These are phyloP conservation scores for Candolleomyces aberdarensis DNA, from an alignment of 768 basidiomycete species.

Conservation along the genomic window DNA sequence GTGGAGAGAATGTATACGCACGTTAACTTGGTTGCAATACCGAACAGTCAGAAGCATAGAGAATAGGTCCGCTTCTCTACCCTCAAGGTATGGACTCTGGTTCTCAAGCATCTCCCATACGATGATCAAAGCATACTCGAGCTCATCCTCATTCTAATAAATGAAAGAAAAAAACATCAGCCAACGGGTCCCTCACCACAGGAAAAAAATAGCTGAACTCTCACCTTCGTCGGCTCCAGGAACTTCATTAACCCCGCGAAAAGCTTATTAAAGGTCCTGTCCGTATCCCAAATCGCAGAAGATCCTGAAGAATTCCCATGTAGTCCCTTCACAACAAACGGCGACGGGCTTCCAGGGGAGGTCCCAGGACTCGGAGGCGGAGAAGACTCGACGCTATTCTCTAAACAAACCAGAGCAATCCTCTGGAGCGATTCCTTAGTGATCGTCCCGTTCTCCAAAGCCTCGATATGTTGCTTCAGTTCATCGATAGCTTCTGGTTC, in stretches of 20 bases:
- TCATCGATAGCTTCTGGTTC: constrained; percentile 43
- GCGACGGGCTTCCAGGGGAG: constrained; percentile 56
- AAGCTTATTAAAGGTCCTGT: constrained; percentile 66
- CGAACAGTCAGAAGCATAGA: constrained; percentile 66
- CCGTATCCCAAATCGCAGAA: constrained; percentile 68
- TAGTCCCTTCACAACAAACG: constrained; percentile 30
- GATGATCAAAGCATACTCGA: constrained; percentile 78
- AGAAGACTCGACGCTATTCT: constrained; percentile 55
- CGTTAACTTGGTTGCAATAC: constrained; percentile 68
- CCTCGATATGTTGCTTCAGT: constrained; percentile 48
- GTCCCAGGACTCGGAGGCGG: constrained; percentile 55
- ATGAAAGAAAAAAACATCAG: not conserved
- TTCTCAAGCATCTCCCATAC: constrained; percentile 83
- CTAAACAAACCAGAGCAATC: constrained; percentile 59
- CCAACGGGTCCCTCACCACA: not conserved
- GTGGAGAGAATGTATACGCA: constrained; percentile 32
- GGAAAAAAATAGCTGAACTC: constrained; percentile 14
- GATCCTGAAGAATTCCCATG: constrained; percentile 23
- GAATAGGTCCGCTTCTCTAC: constrained; percentile 76
- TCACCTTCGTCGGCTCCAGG: constrained; percentile 62
- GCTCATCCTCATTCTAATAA: constrained; percentile 53
- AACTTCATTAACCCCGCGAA: constrained; percentile 64
- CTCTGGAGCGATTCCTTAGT: constrained; percentile 59
- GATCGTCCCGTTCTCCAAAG: constrained; percentile 51
- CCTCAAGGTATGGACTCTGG: constrained; percentile 71